Evolutionary conservation across 345 rosid species (phyloP), one percentile per base, ranked within the genome.

Genomic region (Melaleuca quinquenervia): DNA sequence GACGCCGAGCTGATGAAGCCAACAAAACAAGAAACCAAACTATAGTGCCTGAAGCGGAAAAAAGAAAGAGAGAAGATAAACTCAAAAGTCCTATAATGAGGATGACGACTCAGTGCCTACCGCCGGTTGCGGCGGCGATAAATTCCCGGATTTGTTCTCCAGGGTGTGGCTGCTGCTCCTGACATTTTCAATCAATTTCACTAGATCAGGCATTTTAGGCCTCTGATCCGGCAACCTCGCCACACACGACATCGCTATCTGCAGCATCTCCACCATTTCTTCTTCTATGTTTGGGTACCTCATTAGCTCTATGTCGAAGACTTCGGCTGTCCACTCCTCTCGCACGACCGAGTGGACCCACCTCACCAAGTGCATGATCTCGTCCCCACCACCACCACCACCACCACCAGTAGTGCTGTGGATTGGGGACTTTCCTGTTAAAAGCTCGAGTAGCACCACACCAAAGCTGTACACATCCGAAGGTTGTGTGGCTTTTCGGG

Each of bases 271-370:
- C 50, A 97, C 98, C 96, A 96, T 91, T 91, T 96, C 98, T 88
- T 96, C 98, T 89, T 97, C 99, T 48, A 96, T 95, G 76, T 97
- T 94, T 7, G 99, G 95, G 89, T 91, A 95, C 92, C 97, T 91
- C 92, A 96, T 53, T 53, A 97, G 94, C 91, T 95, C 95, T 52
- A 94, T 85, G 75, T 97, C 98, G 55, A 96, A 97, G 86, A 96
- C 99, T 87, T 96, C 98, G 24, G 96, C 99, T 0, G 98, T 96
- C 99, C 99, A 97, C 89, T 96, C 99, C 83, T 96, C 99, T 84
- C 98, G 93, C 48, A 97, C 98, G 21, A 96, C 98, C 0, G 98
- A 96, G 90, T 95, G 94, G 88, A 96, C 99, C 98, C 99, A 96
- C 86, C 96, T 90, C 85, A 93, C 98, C 91, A 97, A 89, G 90